phyloP scores from a whole-genome alignment of 306 rosid species.

The Trifolium fragiferum region DNA sequence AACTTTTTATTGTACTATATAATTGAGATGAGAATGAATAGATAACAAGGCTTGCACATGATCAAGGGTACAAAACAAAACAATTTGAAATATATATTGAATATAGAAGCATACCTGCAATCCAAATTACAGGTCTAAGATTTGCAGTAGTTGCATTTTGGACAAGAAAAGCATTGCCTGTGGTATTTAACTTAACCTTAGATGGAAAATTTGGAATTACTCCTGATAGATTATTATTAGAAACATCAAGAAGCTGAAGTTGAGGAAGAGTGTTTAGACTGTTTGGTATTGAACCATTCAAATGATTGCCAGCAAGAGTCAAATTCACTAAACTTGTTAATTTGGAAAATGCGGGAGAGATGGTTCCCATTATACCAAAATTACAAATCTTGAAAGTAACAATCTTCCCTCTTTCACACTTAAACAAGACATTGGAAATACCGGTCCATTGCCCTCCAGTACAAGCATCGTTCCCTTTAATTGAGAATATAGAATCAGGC shows the following conservation, averaged over 20 bases:
- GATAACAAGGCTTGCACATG: no score
- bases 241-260: constrained; percentile 49
- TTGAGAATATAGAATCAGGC: no score
- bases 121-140: no score
- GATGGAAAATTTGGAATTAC: constrained; percentile 57
- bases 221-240: constrained; percentile 48
- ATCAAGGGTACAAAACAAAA: no score
- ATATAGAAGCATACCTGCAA: no score
- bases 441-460: no score
- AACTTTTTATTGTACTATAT: no score
- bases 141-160: neutral
- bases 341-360: neutral
- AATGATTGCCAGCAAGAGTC: constrained; percentile 42
- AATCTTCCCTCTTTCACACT: neutral
- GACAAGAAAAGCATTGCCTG: constrained; percentile 58
- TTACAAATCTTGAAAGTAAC: neutral
- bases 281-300: constrained; percentile 64
- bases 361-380: neutral
- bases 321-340: constrained; percentile 52
- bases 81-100: no score
- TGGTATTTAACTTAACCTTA: constrained; percentile 47
- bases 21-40: no score
- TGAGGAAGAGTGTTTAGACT: constrained; percentile 51
- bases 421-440: neutral
- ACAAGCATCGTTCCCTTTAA: neutral